Base-by-base conservation (phyloP, 768 basidiomycete genomes). In the Trametes cinnabarina region DNA sequence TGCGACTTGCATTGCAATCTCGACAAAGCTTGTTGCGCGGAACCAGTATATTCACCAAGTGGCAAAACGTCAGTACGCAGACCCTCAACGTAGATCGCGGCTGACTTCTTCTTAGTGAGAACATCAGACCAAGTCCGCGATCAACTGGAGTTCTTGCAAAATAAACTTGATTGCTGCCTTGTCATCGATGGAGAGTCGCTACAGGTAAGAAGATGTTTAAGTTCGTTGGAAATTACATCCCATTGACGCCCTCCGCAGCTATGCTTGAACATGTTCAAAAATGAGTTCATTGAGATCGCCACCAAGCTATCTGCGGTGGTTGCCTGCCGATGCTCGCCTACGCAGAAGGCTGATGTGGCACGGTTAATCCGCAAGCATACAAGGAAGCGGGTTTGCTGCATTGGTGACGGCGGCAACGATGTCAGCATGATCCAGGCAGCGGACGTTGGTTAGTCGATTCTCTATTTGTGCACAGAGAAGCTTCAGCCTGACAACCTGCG, bases 401-500 rank as follows among this genome's bases (percentile, higher is more conserved):
- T 98, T 57, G 97, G 97, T 2, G 97, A 99, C 74, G 97, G 97
- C 32, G 97, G 97, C 4, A 99, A 99, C 71, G 97, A 99, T 70
- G 97, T 99, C 61, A 94, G 92, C 71, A 99, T 99, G 97, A 99
- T 99, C 60, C 97, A 98, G 68, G 97, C 97, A 1, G 97, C 97
- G 2, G 94, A 98, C 67, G 94, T 99, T 57, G 96, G 94, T 94
- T 47, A 70, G 93, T 85, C 4, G 30, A 30, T 30, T 15, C 11
- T 41, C 44, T 22, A 42, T 23, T 19, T 28, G 1, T 39, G 4
- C n/a, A 20, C 10, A 19, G 47, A 15, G 23, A 23, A 9, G 1
- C 19, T 20, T 22, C 1, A 42, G 15, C 72, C 42, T 55, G 20
- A 30, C 28, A 8, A 6, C 2, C 20, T 51, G 10, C 30, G 17